These are phyloP conservation scores for Myriosclerotinia duriaeana DNA, from an alignment of 2,329 filamentous ascomycete species.

Conservation along the genomic window DNA sequence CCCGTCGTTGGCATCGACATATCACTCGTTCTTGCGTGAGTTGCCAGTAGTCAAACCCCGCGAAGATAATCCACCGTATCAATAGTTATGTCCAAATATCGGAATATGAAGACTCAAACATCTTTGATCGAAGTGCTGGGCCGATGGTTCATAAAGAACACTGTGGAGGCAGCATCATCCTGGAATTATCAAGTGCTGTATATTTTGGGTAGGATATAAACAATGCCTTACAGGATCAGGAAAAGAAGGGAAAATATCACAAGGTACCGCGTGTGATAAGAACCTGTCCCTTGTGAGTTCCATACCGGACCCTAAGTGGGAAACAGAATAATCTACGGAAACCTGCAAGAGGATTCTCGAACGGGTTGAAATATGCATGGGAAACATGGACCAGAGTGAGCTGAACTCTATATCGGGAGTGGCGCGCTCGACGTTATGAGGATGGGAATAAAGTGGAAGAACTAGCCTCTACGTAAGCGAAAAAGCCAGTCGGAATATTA, in stretches of 20 bases:
- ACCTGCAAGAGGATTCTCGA: neutral
- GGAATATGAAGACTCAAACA: constrained; percentile 2
- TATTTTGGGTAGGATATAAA: neutral
- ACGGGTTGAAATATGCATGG: neutral
- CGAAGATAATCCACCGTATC: neutral
- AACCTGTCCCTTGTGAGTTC: constrained; percentile 1
- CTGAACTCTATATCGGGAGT: neutral
- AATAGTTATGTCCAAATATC: neutral
- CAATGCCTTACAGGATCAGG: neutral
- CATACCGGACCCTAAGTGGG: neutral
- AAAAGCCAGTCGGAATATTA: neutral
- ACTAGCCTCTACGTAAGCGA: neutral
- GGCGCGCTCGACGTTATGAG: neutral
- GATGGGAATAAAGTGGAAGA: neutral
- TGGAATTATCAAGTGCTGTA: constrained; percentile 1
- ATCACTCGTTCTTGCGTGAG: neutral
- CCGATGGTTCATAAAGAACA: constrained; percentile 15
- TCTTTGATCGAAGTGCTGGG: constrained; percentile 8
- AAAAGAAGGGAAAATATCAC: neutral
- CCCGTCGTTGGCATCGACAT: constrained; percentile 15
- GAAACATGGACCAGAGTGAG: neutral
- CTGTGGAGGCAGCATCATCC: neutral
- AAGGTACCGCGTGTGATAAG: constrained; percentile 1
- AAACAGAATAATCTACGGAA: neutral
- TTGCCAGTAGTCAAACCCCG: neutral